A percentile compares a stretch with the other conserved stretches of the same genome.
These are phyloP conservation scores for Chrysoporthe deuterocubensis DNA, from an alignment of 2,329 filamentous ascomycete genomes.

Conservation along the genomic window DNA sequence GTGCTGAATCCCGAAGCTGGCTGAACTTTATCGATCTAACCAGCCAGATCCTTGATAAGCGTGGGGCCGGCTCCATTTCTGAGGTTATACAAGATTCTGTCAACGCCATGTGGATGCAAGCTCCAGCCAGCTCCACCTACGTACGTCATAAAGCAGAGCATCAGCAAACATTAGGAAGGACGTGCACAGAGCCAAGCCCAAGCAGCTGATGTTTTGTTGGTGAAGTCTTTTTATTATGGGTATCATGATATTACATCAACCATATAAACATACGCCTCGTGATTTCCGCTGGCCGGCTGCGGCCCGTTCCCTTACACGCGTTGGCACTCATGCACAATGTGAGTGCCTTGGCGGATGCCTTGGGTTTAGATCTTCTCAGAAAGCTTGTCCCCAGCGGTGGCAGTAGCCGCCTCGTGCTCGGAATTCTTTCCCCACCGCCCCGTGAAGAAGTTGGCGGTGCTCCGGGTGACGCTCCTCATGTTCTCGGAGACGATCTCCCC, in stretches of 20 bases:
- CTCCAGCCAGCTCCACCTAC: too few relatives aligned
- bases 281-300: neutral
- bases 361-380: conserved; percentile 22
- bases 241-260: conserved; percentile 14
- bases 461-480: conserved; percentile 37
- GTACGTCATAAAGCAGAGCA: too few relatives aligned
- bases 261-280: conserved; percentile 1
- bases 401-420: conserved; percentile 12
- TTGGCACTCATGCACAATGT: neutral
- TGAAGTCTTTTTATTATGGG: conserved; percentile 6
- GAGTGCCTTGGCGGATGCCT: too few relatives aligned
- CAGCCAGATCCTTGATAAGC: too few relatives aligned
- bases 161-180: neutral
- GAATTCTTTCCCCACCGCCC: conserved; percentile 23
- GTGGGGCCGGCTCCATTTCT: neutral
- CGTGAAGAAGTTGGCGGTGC: conserved; percentile 25
- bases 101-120: too few relatives aligned
- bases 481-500: conserved; percentile 66
- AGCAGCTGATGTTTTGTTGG: neutral
- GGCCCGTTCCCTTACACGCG: neutral
- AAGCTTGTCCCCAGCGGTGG: conserved; percentile 23
- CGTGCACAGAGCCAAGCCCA: neutral
- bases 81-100: neutral
- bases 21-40: too few relatives aligned
- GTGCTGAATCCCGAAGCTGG: too few relatives aligned